Conservation (phyloP, 2,329 filamentous ascomycete genomes). For the Paecilomyces sp. region DNA sequence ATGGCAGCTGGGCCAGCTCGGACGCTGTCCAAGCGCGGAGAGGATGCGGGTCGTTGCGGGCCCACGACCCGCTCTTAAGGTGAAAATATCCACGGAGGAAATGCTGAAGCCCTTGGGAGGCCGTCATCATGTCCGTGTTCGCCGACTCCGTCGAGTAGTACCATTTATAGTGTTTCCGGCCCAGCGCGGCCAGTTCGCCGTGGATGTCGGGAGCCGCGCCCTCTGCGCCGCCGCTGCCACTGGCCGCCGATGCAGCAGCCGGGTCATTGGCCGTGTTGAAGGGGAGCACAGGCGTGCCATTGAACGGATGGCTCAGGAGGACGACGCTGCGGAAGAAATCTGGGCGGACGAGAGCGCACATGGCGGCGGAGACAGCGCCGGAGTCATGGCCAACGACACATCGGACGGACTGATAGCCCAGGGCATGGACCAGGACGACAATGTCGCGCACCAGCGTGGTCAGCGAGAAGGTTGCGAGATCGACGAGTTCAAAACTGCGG, state of each 20-base stretch:
- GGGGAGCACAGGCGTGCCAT: slow-evolving; percentile 43
- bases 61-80: slow-evolving; percentile 59
- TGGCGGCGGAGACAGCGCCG: slow-evolving; percentile 54
- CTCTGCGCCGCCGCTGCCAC: slow-evolving; percentile 6
- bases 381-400: slow-evolving; percentile 63
- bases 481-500: slow-evolving; percentile 43
- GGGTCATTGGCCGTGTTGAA: slow-evolving; percentile 37
- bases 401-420: slow-evolving; percentile 52
- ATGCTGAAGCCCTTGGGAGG: slow-evolving; percentile 41
- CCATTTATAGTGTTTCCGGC: slow-evolving; percentile 64
- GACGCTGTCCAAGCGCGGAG: slow-evolving; percentile 50
- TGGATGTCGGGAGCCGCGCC: slow-evolving; percentile 44
- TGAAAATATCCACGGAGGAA: slow-evolving; percentile 63
- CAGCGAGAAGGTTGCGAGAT: slow-evolving; percentile 51
- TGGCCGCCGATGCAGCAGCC: background rate
- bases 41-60: slow-evolving; percentile 46
- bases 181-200: slow-evolving; percentile 46
- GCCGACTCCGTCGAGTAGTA: slow-evolving; percentile 38
- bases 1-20: slow-evolving; percentile 54
- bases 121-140: slow-evolving; percentile 28
- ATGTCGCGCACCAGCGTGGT: slow-evolving; percentile 56
- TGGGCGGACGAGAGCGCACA: slow-evolving; percentile 55
- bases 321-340: slow-evolving; percentile 58
- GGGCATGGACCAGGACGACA: slow-evolving; percentile 52
- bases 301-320: slow-evolving; percentile 60